phyloP scores from a whole-genome alignment of 164 flowering plant genomes.

The Vitis rupestris region DNA sequence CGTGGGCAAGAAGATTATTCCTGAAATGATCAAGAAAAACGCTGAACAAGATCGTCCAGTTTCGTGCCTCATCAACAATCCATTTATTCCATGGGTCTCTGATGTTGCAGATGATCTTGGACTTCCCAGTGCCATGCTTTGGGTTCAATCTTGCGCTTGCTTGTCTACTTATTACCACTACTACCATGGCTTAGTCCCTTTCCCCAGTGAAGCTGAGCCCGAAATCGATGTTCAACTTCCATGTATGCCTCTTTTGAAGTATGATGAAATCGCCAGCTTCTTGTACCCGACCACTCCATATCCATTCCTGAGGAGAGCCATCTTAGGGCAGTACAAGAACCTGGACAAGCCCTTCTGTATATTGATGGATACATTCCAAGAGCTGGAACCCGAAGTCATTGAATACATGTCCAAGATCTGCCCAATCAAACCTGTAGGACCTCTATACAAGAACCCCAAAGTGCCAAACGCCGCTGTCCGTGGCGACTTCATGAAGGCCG shows the following conservation, averaged over 20 bases:
- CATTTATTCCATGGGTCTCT: constrained; percentile 30
- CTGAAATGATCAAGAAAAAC: too few species aligned
- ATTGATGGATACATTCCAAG: constrained; percentile 15
- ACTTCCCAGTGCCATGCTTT: constrained; percentile 26
- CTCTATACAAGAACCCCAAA: constrained; percentile 11
- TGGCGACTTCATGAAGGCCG: constrained; percentile 20
- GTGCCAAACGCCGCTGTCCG: not conserved
- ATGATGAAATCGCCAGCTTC: constrained; percentile 18
- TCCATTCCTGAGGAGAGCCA: not conserved
- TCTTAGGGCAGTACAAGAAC: not conserved
- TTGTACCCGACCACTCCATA: constrained; percentile 5
- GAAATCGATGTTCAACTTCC: constrained; percentile 5
- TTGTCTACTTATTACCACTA: constrained; percentile 21
- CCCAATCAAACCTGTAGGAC: constrained; percentile 18
- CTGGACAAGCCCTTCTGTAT: constrained; percentile 20
- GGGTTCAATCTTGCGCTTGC: constrained; percentile 31
- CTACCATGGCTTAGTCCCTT: not conserved
- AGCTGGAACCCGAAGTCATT: constrained; percentile 17
- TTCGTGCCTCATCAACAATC: constrained; percentile 12
- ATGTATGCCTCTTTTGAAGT: constrained; percentile 9
- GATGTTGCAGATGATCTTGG: constrained; percentile 17
- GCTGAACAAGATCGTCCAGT: not conserved
- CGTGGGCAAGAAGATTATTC: not conserved
- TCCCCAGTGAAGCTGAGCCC: constrained; percentile 10
- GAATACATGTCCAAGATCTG: constrained; percentile 1